Evolutionary conservation across 1,139 yeast genomes (phyloP).

Genomic region (Scheffersomyces segobiensis): DNA sequence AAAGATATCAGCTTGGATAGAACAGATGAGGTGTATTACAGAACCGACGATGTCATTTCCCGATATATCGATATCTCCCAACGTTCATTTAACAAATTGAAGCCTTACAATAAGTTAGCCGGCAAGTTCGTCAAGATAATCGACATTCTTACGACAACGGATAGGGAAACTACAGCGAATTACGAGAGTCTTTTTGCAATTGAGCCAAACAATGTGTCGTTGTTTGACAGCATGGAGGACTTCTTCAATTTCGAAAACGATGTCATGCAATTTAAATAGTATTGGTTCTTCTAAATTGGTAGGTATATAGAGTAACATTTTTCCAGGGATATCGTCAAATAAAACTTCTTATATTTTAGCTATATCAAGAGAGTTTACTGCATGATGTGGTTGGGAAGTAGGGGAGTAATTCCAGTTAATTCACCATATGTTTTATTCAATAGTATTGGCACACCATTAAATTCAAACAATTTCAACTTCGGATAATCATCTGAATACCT

Average conservation of each 20-base stretch:
- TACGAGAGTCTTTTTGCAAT: background rate
- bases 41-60: conserved; percentile 27
- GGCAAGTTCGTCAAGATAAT: conserved; percentile 50
- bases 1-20: conserved; percentile 19
- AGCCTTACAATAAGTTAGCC: conserved; percentile 49
- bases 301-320: background rate
- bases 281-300: background rate
- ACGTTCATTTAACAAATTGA: conserved; percentile 35
- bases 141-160: conserved; percentile 25
- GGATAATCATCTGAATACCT: background rate
- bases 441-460: background rate
- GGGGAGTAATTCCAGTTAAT: background rate
- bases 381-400: background rate
- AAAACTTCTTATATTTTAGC: background rate
- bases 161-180: background rate
- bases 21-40: conserved; percentile 36
- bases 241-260: background rate
- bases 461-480: background rate
- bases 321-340: background rate
- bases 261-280: background rate
- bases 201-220: background rate
- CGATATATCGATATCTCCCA: conserved; percentile 40
- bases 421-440: background rate
- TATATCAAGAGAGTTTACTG: background rate
- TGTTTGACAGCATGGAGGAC: background rate